A percentile compares a stretch with the other conserved stretches of the same genome.
phyloP scores from a whole-genome alignment of 495 filamentous ascomycete genomes.

The Neurospora sp. region DNA sequence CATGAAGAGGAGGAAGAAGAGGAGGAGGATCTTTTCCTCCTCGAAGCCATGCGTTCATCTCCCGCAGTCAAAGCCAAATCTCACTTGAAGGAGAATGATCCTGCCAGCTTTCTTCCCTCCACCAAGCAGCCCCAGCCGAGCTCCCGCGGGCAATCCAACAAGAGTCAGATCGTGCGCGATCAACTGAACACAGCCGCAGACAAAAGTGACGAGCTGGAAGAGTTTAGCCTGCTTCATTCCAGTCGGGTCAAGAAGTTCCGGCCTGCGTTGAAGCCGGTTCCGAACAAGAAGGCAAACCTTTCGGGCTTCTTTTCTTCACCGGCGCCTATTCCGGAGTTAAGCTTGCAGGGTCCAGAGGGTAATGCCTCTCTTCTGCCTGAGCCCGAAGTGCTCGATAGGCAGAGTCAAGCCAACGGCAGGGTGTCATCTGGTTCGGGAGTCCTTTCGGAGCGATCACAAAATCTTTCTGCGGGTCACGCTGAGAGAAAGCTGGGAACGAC shows the following conservation, averaged over 20 bases:
- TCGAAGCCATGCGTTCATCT: constrained; percentile 28
- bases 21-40: constrained; percentile 36
- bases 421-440: neutral
- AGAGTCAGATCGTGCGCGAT: neutral
- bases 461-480: neutral
- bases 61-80: neutral
- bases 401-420: neutral
- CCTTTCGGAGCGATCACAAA: neutral
- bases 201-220: neutral
- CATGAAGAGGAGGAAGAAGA: constrained; percentile 21
- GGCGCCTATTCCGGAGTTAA: constrained; percentile 25
- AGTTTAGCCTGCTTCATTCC: neutral
- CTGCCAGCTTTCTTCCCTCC: neutral
- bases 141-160: neutral
- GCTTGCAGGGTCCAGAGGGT: neutral
- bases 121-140: neutral
- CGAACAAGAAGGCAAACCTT: constrained; percentile 27
- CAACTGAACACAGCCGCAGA: neutral
- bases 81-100: neutral
- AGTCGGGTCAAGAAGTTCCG: constrained; percentile 2
- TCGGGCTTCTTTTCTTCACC: constrained; percentile 39
- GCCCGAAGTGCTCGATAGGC: neutral
- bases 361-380: neutral
- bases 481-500: neutral
- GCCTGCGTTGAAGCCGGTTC: constrained; percentile 1